Evolutionary conservation across 83 land plant genomes (phyloP).

Genomic region (Picea engelmannii): DNA sequence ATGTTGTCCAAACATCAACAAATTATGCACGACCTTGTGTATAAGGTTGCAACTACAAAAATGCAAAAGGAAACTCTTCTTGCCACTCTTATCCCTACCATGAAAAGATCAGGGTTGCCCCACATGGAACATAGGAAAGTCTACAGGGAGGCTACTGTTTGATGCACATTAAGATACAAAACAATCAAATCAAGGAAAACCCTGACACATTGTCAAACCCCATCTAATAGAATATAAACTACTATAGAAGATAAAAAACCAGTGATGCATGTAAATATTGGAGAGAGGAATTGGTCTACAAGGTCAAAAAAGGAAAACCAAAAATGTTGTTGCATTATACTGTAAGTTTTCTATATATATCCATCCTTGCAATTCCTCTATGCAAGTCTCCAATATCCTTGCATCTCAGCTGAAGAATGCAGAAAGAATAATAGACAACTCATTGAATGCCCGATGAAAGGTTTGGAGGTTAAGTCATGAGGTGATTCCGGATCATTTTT

Average conservation of each 20-base stretch:
- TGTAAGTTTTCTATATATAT: not conserved
- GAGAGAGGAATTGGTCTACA: not conserved
- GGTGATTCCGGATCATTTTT: not conserved
- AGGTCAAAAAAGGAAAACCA: slow-evolving; percentile 13
- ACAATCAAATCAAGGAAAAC: slow-evolving; percentile 14
- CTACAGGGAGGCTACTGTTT: not conserved
- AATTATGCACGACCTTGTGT: slow-evolving; percentile 11
- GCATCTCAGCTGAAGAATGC: not conserved
- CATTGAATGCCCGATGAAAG: not conserved
- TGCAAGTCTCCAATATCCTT: not conserved
- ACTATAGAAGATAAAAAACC: slow-evolving; percentile 5
- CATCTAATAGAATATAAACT: slow-evolving; percentile 10
- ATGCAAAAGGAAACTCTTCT: slow-evolving; percentile 7
- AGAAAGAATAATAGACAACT: not conserved
- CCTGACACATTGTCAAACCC: slow-evolving; percentile 14
- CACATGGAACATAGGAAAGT: not conserved
- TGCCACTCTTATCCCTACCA: not conserved
- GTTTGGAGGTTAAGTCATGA: not conserved
- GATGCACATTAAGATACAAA: slow-evolving; percentile 12
- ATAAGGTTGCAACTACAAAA: slow-evolving; percentile 3
- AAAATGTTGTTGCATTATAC: slow-evolving; percentile 12
- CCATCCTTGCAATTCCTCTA: not conserved
- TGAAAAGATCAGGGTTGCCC: not conserved
- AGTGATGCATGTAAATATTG: slow-evolving; percentile 13
- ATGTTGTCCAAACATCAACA: no score